Conservation (phyloP, 2,329 filamentous ascomycete genomes). For the Pseudopyricularia cyperi region DNA sequence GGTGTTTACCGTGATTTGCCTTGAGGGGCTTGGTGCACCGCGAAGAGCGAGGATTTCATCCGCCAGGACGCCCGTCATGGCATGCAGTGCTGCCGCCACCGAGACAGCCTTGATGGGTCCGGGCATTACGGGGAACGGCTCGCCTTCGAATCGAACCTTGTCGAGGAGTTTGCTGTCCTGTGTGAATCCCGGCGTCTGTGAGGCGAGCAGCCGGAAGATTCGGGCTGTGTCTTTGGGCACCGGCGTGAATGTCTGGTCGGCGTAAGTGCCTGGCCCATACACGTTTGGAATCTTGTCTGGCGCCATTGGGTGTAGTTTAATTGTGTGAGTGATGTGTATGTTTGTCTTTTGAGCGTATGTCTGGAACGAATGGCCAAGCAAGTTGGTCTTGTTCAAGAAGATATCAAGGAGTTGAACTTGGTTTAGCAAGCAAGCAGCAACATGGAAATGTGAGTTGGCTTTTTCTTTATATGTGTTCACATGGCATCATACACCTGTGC, state of each 20-base stretch:
- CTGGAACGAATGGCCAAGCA: no score
- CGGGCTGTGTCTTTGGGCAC: constrained; percentile 17
- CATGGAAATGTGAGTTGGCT: neutral
- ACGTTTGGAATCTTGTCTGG: constrained; percentile 9
- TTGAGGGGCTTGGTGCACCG: constrained; percentile 7
- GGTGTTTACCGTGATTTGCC: neutral
- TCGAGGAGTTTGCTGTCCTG: constrained; percentile 13
- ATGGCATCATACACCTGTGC: neutral
- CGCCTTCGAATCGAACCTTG: constrained; percentile 17
- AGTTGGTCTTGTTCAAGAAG: no score
- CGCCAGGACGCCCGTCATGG: constrained; percentile 21
- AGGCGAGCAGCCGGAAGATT: constrained; percentile 17
- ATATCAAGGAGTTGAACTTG: neutral
- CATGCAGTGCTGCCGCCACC: constrained; percentile 18
- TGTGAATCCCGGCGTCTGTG: constrained; percentile 19
- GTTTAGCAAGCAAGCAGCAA: no score
- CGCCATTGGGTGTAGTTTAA: constrained; percentile 6
- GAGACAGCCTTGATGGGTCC: constrained; percentile 21
- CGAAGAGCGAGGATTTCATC: constrained; percentile 20
- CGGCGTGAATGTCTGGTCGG: constrained; percentile 13
- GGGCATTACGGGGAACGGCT: constrained; percentile 17
- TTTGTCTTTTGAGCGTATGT: no score
- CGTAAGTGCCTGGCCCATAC: constrained; percentile 19
- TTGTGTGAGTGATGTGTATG: neutral
- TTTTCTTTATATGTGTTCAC: neutral